A percentile compares a stretch with the other conserved stretches of the same genome.
phyloP scores from a whole-genome alignment of 768 basidiomycete species.

The Gloeopeniophorella convolvens region DNA sequence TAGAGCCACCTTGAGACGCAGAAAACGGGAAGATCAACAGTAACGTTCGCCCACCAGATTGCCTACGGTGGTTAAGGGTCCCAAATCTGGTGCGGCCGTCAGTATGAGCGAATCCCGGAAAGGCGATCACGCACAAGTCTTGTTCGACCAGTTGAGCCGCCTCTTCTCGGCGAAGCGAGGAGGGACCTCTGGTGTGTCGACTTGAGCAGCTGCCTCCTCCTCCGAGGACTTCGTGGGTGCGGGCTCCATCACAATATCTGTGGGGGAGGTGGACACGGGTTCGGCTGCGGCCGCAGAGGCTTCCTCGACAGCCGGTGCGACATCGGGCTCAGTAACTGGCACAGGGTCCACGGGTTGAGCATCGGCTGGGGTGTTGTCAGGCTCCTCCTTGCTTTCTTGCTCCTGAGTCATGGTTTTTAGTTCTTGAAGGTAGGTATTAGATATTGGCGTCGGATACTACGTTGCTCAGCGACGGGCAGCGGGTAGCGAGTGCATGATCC shows the following conservation, averaged over 20 bases:
- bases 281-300: slow-evolving; percentile 16
- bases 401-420: slow-evolving; percentile 28
- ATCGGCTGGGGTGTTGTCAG: slow-evolving; percentile 12
- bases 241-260: background rate
- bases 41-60: slow-evolving; percentile 59
- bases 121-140: slow-evolving; percentile 55
- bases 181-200: slow-evolving; percentile 63
- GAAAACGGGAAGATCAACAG: background rate
- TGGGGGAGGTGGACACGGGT: slow-evolving; percentile 15
- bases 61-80: slow-evolving; percentile 90
- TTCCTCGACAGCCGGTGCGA: background rate
- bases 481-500: background rate
- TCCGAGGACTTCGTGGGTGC: slow-evolving; percentile 18
- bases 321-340: slow-evolving; percentile 7
- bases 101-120: slow-evolving; percentile 27
- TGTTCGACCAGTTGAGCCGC: slow-evolving; percentile 77
- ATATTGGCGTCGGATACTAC: slow-evolving; percentile 61
- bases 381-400: slow-evolving; percentile 3
- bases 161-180: slow-evolving; percentile 78
- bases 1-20: background rate
- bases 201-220: slow-evolving; percentile 29
- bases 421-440: slow-evolving; percentile 55
- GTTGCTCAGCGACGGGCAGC: background rate
- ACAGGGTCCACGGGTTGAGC: slow-evolving; percentile 4
- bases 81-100: slow-evolving; percentile 39